Base-by-base conservation (phyloP, 2,329 filamentous ascomycete genomes). In the Emmonsia crescens region DNA sequence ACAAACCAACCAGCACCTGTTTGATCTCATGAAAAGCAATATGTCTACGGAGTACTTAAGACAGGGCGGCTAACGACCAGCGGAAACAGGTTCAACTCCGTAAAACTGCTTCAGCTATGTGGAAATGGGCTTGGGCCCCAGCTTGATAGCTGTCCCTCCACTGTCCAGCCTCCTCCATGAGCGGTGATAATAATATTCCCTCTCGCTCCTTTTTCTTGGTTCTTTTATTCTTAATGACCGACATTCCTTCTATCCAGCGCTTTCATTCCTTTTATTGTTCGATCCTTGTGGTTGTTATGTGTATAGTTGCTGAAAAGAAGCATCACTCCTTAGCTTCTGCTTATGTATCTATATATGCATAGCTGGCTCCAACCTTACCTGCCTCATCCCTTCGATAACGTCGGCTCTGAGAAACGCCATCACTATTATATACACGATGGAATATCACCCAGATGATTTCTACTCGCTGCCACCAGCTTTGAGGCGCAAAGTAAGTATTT, bases 381-480 rank as follows among this genome's bases (percentile, higher is more conserved):
- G 40, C 21, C 33, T 40, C 33, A 24, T 40, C 24, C 38, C 14
- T 2, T 38, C 24, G 8, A 12, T 21, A 54, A 38, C 16, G 3
- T 33, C 51, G 27, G 29, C 12, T 3, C 14, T 29, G 12, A 29
- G 29, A 5, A 8, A 33, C 8, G 3, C 19, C 31, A 10, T 38
- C 31, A 55, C 51, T 10, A n/a, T n/a, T n/a, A n/a, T n/a, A n/a
- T n/a, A 14, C 52, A 12, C 10, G n/a, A 57, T 57, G 60, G 60
- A 48, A 38, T 57, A 48, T 27, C 36, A 60, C 2, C 60, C 60
- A 49, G 70, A 73, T 49, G 76, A 78, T 58, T 83, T 82, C 63
- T 79, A 83, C 65, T 77, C 78, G 48, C 73, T 84, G 12, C 82
- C 82, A 24, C 79, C 79, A 29, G 80, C 81, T 19, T 77, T 85